Evolutionary conservation across 164 flowering plant species (phyloP), one percentile per base, ranked within the genome.

Genomic region (Kalanchoe fedtschenkoi): DNA sequence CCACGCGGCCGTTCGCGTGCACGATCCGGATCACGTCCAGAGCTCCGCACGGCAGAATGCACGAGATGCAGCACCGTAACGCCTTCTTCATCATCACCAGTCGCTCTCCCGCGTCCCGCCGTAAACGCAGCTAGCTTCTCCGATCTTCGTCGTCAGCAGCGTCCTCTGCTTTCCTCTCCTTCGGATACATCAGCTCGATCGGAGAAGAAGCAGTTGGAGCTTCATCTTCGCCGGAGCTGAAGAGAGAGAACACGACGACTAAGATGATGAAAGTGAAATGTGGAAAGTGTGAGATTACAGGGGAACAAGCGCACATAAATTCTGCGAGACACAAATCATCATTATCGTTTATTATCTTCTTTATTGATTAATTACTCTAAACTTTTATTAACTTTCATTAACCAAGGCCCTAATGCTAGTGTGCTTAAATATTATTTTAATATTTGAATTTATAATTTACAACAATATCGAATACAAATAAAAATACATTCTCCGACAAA

Each of bases 1-100:
- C 91, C 8, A 91, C 96, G 1, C 70, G 77, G 28, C 97, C 97
- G 56, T 85, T 81, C 3, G 78, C 47, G 71, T 91, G 97, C 1
- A 91, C 90, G 16, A 91, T 81, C 4, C 95, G 75, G 34, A 88
- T 77, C 37, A 91, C 93, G 66, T 91, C 97, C 0, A 91, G 89
- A 0, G 87, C 78, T 17, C 97, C 97, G 60, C 97, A 91, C 11
- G 97, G 96, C 5, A 91, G 85, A 68, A 91, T 88, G 87, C 97
- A 91, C 29, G 97, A 81, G 65, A 91, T 82, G 79, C 88, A 91
- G 71, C 97, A 88, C 67, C 87, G 73, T 17, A 91, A 75, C 4
- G 61, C 61, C 41, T 58, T 58, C 61, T 33, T 58, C 61, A 58
- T 58, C 4, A n/a, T 9, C 15, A 10, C 16, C 17, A 26, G 11